A percentile compares a stretch with the other conserved stretches of the same genome.
These are phyloP conservation scores for Myochromella boudieri DNA, from an alignment of 768 basidiomycete species.

Conservation along the genomic window DNA sequence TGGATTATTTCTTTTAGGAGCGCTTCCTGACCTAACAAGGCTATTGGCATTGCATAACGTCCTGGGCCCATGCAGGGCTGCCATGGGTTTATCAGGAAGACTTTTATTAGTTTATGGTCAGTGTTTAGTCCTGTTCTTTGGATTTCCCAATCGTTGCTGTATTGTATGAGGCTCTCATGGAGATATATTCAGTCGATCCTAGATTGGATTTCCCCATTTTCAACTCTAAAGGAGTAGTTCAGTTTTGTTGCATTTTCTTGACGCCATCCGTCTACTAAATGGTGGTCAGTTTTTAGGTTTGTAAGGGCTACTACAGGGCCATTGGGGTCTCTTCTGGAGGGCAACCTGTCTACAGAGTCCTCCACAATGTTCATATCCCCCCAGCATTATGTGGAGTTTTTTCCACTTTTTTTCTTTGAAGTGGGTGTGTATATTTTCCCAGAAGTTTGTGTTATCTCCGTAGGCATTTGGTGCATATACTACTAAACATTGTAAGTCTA, in stretches of 20 bases:
- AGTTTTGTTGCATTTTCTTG: background rate
- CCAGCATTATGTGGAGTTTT: constrained; percentile 31
- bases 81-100: background rate
- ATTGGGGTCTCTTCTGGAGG: constrained; percentile 18
- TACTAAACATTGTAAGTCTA: background rate
- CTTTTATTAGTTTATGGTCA: constrained; percentile 10
- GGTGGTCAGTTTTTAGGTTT: background rate
- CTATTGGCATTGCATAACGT: background rate
- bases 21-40: background rate
- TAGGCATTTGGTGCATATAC: background rate
- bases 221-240: background rate
- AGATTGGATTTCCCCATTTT: background rate
- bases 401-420: background rate
- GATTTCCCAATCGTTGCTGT: constrained; percentile 10
- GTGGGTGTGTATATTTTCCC: background rate
- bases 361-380: constrained; percentile 44
- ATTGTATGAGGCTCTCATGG: background rate
- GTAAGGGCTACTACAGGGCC: background rate
- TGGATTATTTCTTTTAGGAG: background rate
- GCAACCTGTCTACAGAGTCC: constrained; percentile 33
- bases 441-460: background rate
- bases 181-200: constrained; percentile 14
- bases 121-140: background rate
- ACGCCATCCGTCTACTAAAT: constrained; percentile 6
- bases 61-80: background rate